Base-by-base conservation (phyloP, 2,329 filamentous ascomycete species). In the Fusarium chaquense region DNA sequence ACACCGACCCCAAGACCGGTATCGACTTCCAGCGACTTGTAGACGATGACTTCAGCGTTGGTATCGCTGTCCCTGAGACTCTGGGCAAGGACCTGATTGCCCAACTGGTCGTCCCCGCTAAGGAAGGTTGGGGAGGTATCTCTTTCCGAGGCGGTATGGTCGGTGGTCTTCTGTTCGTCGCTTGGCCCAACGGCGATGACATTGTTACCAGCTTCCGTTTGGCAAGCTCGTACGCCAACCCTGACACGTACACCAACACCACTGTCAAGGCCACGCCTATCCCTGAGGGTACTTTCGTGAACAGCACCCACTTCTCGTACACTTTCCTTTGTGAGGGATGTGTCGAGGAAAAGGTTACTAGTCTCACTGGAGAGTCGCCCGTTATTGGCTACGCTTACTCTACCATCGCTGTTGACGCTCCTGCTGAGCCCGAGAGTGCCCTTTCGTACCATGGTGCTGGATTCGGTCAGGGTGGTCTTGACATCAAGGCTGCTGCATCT, bases 291-390 rank as follows among this genome's bases (percentile, higher is more conserved):
- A 86, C 84, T 2, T 85, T 83, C 26, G 75, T 85, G 61, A 87
- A 87, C 78, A 78, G 76, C 64, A 87, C 85, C 2, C 83, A 86
- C 67, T 83, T 82, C 73, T 83, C 83, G 3, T 85, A 84, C 67
- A 87, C 85, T 1, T 87, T 87, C 75, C 80, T 87, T 38, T 88
- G 85, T 71, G 76, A 79, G 46, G 78, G 78, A 13, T 85, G 83
- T 58, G 76, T 83, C 58, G 74, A 76, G 20, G 74, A 75, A 7
- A 79, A 81, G 57, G 68, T 74, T 15, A 78, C 78, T 1, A 75
- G 72, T 16, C 73, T 81, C 49, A 70, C 76, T 20, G 69, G 57
- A 6, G 70, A 74, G 38, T 65, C 58, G 1, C 73, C 73, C 3
- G 69, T 80, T 24, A 73, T 83, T 20, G 81, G 80, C n/a, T 84